Percentiles rank a stretch among this genome's conserved stretches.
Evolutionary conservation across 805 yeast genomes (phyloP).

Genomic region (Starmerella lactis-condensi): DNA sequence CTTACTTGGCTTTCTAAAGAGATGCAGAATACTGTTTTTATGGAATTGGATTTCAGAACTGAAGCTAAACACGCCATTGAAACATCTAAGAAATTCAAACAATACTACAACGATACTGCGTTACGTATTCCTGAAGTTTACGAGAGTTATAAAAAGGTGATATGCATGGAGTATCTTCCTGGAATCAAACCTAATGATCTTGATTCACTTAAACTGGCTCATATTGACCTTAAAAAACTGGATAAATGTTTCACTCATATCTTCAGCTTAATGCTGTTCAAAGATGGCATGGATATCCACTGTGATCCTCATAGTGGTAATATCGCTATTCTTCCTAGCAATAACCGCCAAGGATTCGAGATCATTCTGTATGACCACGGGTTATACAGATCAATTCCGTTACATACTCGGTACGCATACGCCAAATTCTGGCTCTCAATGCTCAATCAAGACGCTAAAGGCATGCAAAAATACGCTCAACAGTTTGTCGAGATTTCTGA

Average conservation of each 20-base stretch:
- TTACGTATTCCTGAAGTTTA: slow-evolving; percentile 57
- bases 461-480: slow-evolving; percentile 57
- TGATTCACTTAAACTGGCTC: slow-evolving; percentile 38
- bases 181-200: slow-evolving; percentile 75
- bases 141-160: slow-evolving; percentile 47
- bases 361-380: slow-evolving; percentile 91
- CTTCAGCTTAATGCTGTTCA: slow-evolving; percentile 87
- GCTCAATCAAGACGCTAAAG: slow-evolving; percentile 44
- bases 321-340: slow-evolving; percentile 46
- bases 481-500: slow-evolving; percentile 62
- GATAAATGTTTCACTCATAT: slow-evolving; percentile 74
- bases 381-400: slow-evolving; percentile 65
- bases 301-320: slow-evolving; percentile 99
- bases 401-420: slow-evolving; percentile 58
- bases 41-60: slow-evolving; percentile 73
- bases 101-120: slow-evolving; percentile 45
- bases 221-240: slow-evolving; percentile 59
- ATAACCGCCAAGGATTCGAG: slow-evolving; percentile 58
- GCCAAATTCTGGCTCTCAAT: slow-evolving; percentile 86
- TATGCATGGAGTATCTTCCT: slow-evolving; percentile 70
- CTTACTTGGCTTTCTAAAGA: slow-evolving; percentile 92
- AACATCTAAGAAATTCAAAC: slow-evolving; percentile 50
- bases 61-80: slow-evolving; percentile 66
- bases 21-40: slow-evolving; percentile 63
- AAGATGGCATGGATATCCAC: slow-evolving; percentile 78